Evolutionary conservation across 495 filamentous ascomycete species (phyloP), one percentile per base, ranked within the genome.

Genomic region (Peziza echinospora): DNA sequence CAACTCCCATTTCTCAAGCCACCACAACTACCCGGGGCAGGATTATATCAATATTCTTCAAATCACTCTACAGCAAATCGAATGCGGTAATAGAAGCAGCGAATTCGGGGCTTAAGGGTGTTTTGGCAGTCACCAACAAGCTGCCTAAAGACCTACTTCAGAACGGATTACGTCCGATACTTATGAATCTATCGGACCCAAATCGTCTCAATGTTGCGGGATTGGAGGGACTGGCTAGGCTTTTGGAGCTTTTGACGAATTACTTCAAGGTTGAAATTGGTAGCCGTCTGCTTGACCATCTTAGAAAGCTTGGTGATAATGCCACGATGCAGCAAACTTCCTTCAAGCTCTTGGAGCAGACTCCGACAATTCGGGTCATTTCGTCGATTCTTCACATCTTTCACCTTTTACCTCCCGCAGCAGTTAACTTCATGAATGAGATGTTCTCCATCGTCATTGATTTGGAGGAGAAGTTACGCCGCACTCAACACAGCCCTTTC

Each of bases 201-300:
- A 83, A 86, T 61, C 76, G 87, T 44, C 63, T 99, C 39, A 93
- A 77, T 43, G 82, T 86, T 17, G 82, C 84, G 52, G 84, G 84
- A 2, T 68, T 99, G 23, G 85, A 96, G 52, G 91, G 92, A 17
- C 69, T 99, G 23, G 85, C 84, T 46, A 75, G 85, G 23, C 70
- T 99, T 4, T 63, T 99, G 48, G 80, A 83, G 23, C 69, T 99
- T 0, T 64, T 99, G 19, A 99, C 91, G 0, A 96, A 91, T 44
- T 96, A 96, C 59, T 99, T 99, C 67, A 99, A 99, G 63, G 87
- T 93, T 2, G 91, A 94, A 59, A 99, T 99, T 42, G 91, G 91
- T 5, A 73, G 84, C 26, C 72, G 86, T 39, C 63, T 99, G 6
- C 65, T 99, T 13, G 86, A 93, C 41, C 91, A 99, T 51, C 78